Base-by-base conservation (phyloP, 768 basidiomycete genomes). In the Mrakia blollopis region DNA sequence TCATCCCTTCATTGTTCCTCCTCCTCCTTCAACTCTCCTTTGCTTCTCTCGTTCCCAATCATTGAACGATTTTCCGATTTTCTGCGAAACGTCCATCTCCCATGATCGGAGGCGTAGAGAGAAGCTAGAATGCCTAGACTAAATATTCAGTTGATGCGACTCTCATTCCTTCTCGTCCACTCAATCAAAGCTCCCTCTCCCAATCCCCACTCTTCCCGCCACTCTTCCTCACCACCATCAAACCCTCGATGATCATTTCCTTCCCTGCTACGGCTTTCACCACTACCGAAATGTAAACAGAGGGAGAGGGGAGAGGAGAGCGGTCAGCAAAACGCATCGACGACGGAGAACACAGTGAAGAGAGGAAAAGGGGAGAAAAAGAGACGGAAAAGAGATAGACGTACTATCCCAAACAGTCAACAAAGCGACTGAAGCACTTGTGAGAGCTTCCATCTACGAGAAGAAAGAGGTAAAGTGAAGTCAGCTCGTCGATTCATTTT, bases 211-310 rank as follows among this genome's bases (percentile, higher is more conserved):
- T 90, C 83, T 86, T 86, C 25, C 93, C 93, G 18, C 92, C 93
- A 39, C 86, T 85, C 83, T 94, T 94, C 44, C 84, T 83, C 1
- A 85, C 84, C 4, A 93, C 90, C 79, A 87, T 84, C 52, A 93
- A 87, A 32, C 88, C 81, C 11, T 88, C 86, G 50, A 97, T 92
- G 77, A 88, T 84, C 92, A 96, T 94, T 76, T 92, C 91, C 81
- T 88, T 87, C n/a, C 92, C 94, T 0, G 91, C 92, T 2, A 93
- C 90, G 7, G 91, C 91, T 84, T 95, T 94, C 41, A 94, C 87
- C 93, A 96, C 73, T 74, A 32, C 50, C 32, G 11, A 74, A 14
- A 18, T 21, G 39, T 41, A 52, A 14, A 21, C 50, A 39, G 39
- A 47, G 6, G n/a, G 8, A 47, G 39, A 32, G 63, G 13, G n/a